These are phyloP conservation scores for Metarhizium robertsii DNA, from an alignment of 2,329 filamentous ascomycete species.

Conservation along the genomic window DNA sequence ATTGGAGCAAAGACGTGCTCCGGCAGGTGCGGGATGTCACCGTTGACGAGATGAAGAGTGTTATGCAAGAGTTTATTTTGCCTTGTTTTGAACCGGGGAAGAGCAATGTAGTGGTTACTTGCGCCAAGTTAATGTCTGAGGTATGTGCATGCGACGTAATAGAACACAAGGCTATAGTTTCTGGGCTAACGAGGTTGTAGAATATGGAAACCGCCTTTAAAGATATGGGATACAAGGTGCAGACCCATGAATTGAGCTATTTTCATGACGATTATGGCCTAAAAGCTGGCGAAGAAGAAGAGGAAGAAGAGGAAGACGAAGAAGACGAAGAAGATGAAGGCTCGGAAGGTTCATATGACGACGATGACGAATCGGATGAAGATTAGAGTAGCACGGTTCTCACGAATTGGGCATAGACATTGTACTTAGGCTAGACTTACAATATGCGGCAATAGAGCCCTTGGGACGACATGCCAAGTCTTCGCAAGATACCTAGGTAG, in stretches of 20 bases:
- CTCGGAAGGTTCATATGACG: slow-evolving; percentile 11
- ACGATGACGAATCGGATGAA: slow-evolving; percentile 7
- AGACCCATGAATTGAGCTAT: slow-evolving; percentile 62
- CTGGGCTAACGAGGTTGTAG: slow-evolving; percentile 36
- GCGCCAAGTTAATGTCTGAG: slow-evolving; percentile 75
- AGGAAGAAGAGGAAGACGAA: slow-evolving; percentile 40
- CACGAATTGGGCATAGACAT: neutral
- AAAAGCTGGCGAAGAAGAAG: slow-evolving; percentile 53
- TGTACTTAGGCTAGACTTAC: neutral
- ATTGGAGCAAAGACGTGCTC: slow-evolving; percentile 71
- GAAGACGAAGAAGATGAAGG: slow-evolving; percentile 27
- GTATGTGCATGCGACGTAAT: slow-evolving; percentile 39
- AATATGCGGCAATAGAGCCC: neutral
- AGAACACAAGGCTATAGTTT: neutral
- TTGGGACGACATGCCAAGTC: neutral
- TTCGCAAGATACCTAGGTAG: neutral
- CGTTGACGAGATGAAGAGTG: slow-evolving; percentile 65
- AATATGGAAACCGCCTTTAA: slow-evolving; percentile 63
- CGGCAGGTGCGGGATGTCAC: slow-evolving; percentile 67
- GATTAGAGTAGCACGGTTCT: neutral
- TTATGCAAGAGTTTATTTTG: slow-evolving; percentile 65
- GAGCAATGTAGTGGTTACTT: slow-evolving; percentile 82
- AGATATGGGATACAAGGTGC: slow-evolving; percentile 67
- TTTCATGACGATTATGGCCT: slow-evolving; percentile 91
- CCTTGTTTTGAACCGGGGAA: slow-evolving; percentile 71